Conservation (phyloP, 2,329 filamentous ascomycete species). For the Penicillium sp. region DNA sequence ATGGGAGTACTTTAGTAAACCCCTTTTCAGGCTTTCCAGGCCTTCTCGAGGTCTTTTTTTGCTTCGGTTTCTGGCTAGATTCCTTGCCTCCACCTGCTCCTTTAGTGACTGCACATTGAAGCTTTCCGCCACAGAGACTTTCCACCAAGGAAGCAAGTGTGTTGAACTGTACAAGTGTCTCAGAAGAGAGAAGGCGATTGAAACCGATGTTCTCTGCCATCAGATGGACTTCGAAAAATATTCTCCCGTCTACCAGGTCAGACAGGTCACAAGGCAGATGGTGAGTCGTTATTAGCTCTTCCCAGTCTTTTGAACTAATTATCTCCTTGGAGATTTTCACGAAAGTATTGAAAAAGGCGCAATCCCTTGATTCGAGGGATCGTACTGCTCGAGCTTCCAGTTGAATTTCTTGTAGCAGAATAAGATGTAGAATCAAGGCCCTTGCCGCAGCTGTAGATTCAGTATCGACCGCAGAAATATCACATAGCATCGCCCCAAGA, state of each 20-base stretch:
- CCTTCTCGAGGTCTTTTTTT: no score
- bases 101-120: background rate
- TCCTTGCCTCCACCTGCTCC: no score
- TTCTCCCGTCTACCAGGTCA: slow-evolving; percentile 53
- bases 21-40: no score
- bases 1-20: slow-evolving; percentile 16
- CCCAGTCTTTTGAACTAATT: slow-evolving; percentile 37
- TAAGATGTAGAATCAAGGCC: slow-evolving; percentile 20
- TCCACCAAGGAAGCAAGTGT: slow-evolving; percentile 6
- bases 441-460: slow-evolving; percentile 3
- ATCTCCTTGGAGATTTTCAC: slow-evolving; percentile 33
- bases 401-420: slow-evolving; percentile 17
- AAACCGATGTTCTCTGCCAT: slow-evolving; percentile 3
- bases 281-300: slow-evolving; percentile 19
- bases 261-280: slow-evolving; percentile 42
- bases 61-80: no score
- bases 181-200: slow-evolving; percentile 2
- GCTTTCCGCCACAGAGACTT: slow-evolving; percentile 1
- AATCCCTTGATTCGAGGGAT: background rate
- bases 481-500: slow-evolving; percentile 13
- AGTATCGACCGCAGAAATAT: background rate
- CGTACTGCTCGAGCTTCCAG: slow-evolving; percentile 15
- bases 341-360: slow-evolving; percentile 33
- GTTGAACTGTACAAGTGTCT: slow-evolving; percentile 14
- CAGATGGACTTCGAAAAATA: slow-evolving; percentile 29